These are phyloP conservation scores for Globisporangium cederbergense DNA, from an alignment of 352 stramenopile genomes.

Conservation along the genomic window DNA sequence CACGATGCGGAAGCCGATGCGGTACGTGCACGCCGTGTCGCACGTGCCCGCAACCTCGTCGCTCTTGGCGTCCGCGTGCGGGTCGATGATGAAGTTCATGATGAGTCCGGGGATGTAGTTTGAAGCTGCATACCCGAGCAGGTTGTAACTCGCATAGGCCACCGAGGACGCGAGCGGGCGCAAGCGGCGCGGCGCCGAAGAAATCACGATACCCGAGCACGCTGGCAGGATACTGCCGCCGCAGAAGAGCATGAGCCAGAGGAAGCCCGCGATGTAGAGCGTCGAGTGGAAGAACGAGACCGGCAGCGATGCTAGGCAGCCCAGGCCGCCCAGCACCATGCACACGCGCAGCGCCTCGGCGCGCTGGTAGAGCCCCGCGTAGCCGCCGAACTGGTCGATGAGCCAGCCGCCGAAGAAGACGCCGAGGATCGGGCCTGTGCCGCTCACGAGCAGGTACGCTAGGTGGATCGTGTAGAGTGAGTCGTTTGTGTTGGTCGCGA, in stretches of 20 bases:
- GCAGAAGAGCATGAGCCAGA: conserved; percentile 86
- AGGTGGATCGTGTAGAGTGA: conserved; percentile 77
- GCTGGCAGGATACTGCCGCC: conserved; percentile 65
- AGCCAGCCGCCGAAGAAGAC: conserved; percentile 86
- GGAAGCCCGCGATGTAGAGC: conserved; percentile 59
- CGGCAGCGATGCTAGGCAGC: conserved; percentile 48
- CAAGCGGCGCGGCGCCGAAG: conserved; percentile 51
- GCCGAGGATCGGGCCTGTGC: conserved; percentile 73
- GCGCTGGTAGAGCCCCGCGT: conserved; percentile 64
- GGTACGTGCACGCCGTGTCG: conserved; percentile 76
- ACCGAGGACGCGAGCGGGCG: conserved; percentile 75
- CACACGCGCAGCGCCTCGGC: conserved; percentile 66
- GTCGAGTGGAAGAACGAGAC: conserved; percentile 71
- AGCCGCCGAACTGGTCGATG: conserved; percentile 76
- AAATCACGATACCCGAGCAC: conserved; percentile 85
- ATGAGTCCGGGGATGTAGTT: conserved; percentile 82
- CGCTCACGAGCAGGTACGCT: conserved; percentile 70
- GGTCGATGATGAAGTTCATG: conserved; percentile 77
- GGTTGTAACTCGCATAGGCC: conserved; percentile 78
- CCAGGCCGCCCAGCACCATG: conserved; percentile 55
- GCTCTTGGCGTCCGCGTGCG: conserved; percentile 22
- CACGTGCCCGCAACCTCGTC: conserved; percentile 29
- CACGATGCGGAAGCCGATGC: conserved; percentile 80
- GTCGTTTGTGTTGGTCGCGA: conserved; percentile 77
- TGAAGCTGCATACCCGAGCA: conserved; percentile 83